Evolutionary conservation across 1,139 yeast species (phyloP).

Genomic region (Pichia sp.): DNA sequence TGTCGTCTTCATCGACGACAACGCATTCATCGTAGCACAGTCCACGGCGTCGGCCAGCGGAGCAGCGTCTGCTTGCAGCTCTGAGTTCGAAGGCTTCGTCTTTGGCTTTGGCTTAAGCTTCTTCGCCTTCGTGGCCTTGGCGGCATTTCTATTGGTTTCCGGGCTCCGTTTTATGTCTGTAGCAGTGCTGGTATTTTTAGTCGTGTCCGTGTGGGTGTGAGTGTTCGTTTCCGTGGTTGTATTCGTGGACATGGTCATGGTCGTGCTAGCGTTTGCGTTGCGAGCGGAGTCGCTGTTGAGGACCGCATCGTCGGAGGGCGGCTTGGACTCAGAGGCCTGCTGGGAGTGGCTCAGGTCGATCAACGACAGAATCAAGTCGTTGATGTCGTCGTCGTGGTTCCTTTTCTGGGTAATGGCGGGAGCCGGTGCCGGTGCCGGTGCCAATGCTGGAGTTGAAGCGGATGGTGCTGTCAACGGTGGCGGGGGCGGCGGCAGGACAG

Average conservation of each 20-base stretch:
- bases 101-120: no score
- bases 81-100: no score
- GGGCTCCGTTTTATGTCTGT: not conserved
- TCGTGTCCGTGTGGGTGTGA: no score
- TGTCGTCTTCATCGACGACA: no score
- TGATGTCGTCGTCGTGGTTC: constrained; percentile 30
- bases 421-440: no score
- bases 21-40: no score
- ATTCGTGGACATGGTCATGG: not conserved
- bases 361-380: constrained; percentile 31
- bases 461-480: no score
- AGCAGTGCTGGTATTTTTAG: not conserved
- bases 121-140: not conserved
- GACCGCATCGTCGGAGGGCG: not conserved
- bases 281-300: no score
- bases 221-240: not conserved
- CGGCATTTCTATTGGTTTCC: not conserved
- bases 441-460: no score
- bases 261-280: not conserved
- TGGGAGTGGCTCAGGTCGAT: constrained; percentile 31
- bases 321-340: constrained; percentile 7
- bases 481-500: no score
- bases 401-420: constrained; percentile 1
- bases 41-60: no score
- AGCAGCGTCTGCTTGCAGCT: no score